These are phyloP conservation scores for Pyrenophora tritici-repentis DNA, from an alignment of 2,329 filamentous ascomycete species.

Conservation along the genomic window DNA sequence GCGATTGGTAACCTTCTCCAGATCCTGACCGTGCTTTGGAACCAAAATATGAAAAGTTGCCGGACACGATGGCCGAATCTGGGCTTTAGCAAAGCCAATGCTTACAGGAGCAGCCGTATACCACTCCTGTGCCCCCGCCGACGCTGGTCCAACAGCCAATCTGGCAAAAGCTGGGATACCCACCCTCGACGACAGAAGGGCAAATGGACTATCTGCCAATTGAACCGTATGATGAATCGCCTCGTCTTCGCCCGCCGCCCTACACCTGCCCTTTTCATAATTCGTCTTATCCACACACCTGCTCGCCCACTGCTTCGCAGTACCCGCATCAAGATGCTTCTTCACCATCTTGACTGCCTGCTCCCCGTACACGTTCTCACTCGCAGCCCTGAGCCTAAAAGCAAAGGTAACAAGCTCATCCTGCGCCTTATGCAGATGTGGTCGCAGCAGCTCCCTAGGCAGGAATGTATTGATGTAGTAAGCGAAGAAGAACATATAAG, in stretches of 20 bases:
- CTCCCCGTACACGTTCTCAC: constrained; percentile 22
- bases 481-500: constrained; percentile 40
- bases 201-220: constrained; percentile 36
- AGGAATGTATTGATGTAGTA: constrained; percentile 42
- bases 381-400: constrained; percentile 34
- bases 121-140: constrained; percentile 5
- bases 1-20: constrained; percentile 26
- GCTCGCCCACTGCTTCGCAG: constrained; percentile 29
- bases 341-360: constrained; percentile 30
- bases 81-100: constrained; percentile 20
- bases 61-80: constrained; percentile 20
- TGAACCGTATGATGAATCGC: constrained; percentile 33
- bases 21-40: constrained; percentile 15
- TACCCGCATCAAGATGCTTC: constrained; percentile 26
- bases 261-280: constrained; percentile 30
- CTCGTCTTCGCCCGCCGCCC: constrained; percentile 23
- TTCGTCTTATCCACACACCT: constrained; percentile 25
- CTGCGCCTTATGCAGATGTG: constrained; percentile 33
- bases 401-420: constrained; percentile 38
- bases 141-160: constrained; percentile 33
- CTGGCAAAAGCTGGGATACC: constrained; percentile 32
- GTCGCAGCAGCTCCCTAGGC: constrained; percentile 18
- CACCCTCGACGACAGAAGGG: constrained; percentile 7
- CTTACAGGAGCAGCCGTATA: constrained; percentile 30
- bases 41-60: constrained; percentile 31